These are phyloP conservation scores for Wickerhamomyces mucosus DNA, from an alignment of 805 yeast genomes.

Conservation along the genomic window DNA sequence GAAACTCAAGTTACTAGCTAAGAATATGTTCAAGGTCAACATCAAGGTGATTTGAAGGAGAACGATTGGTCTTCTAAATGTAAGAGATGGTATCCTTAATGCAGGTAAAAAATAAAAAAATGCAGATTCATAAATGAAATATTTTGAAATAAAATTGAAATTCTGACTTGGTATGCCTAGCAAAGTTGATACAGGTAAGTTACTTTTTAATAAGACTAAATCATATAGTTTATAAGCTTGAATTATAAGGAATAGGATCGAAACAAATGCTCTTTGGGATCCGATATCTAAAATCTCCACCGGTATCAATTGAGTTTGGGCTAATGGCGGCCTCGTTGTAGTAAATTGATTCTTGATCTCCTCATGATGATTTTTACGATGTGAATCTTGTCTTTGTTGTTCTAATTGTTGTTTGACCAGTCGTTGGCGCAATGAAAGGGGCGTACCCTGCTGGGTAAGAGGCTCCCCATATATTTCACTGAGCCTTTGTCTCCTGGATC, in stretches of 20 bases:
- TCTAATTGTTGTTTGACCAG: slow-evolving; percentile 10
- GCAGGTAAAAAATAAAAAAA: slow-evolving; percentile 64
- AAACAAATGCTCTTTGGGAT: slow-evolving; percentile 60
- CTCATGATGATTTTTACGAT: slow-evolving; percentile 2
- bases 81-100: slow-evolving; percentile 66
- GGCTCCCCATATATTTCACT: slow-evolving; percentile 19
- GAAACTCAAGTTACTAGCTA: slow-evolving; percentile 41
- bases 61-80: slow-evolving; percentile 51
- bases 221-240: slow-evolving; percentile 85
- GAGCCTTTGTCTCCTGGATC: slow-evolving; percentile 22
- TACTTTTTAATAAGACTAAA: slow-evolving; percentile 46
- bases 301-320: slow-evolving; percentile 43
- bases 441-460: slow-evolving; percentile 7
- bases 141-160: slow-evolving; percentile 58
- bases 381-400: slow-evolving; percentile 1
- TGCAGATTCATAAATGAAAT: slow-evolving; percentile 61
- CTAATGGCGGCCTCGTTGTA: background rate
- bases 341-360: background rate
- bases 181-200: slow-evolving; percentile 22
- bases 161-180: slow-evolving; percentile 35
- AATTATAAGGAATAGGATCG: slow-evolving; percentile 60
- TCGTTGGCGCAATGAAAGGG: slow-evolving; percentile 10
- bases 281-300: slow-evolving; percentile 58
- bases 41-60: slow-evolving; percentile 36
- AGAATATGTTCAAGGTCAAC: slow-evolving; percentile 40